phyloP scores from a whole-genome alignment of 2,329 filamentous ascomycete species.

The Colletotrichum kahawae region DNA sequence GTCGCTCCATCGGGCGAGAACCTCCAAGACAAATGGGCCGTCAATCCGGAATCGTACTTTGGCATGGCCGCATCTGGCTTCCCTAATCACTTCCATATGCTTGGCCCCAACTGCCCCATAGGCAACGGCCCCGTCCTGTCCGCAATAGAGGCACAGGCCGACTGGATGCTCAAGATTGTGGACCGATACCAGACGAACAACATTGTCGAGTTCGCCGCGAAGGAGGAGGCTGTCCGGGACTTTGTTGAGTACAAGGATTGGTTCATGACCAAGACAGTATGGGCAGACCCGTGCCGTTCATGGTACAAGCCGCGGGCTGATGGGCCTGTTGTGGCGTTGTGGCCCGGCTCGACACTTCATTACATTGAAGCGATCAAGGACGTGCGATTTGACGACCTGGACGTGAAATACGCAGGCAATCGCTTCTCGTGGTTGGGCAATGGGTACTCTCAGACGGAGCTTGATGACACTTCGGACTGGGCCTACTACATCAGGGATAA shows the following conservation, averaged over 20 bases:
- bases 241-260: conserved; percentile 52
- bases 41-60: conserved; percentile 33
- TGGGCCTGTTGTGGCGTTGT: conserved; percentile 15
- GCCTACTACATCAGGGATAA: conserved; percentile 41
- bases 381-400: conserved; percentile 50
- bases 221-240: conserved; percentile 50
- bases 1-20: conserved; percentile 41
- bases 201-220: conserved; percentile 49
- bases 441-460: conserved; percentile 46
- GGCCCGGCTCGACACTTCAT: conserved; percentile 45
- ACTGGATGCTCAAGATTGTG: conserved; percentile 55
- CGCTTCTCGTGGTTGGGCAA: conserved; percentile 45
- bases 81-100: conserved; percentile 36
- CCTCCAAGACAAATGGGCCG: conserved; percentile 33
- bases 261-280: conserved; percentile 51
- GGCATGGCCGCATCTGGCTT: conserved; percentile 30
- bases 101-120: conserved; percentile 45
- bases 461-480: conserved; percentile 42
- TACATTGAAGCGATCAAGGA: conserved; percentile 53
- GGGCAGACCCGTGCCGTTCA: conserved; percentile 43
- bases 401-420: conserved; percentile 43
- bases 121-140: conserved; percentile 43
- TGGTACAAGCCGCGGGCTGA: conserved; percentile 23
- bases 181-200: conserved; percentile 54
- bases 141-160: conserved; percentile 50